Conservation (phyloP, 139 green algal species). For the Desmodesmus armatus region DNA sequence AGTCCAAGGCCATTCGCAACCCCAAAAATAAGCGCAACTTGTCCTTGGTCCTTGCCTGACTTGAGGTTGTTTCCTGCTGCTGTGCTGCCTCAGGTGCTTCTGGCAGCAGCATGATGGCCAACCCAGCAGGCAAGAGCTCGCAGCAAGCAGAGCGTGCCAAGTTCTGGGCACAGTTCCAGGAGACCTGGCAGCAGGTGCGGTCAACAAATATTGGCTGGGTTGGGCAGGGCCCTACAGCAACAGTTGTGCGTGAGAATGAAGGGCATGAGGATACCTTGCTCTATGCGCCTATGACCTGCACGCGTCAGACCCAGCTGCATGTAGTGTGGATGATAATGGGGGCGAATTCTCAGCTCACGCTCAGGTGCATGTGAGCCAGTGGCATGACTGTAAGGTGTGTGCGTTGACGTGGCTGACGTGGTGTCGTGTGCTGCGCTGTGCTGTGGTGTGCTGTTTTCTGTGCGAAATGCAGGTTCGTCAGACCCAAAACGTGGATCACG, state of each 20-base stretch:
- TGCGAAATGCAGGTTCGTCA: conserved; percentile 33
- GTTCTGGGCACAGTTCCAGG: conserved; percentile 54
- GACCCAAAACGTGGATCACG: conserved; percentile 31
- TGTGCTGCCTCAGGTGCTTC: background rate
- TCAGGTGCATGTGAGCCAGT: background rate
- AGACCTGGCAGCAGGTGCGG: conserved; percentile 51
- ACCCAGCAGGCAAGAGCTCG: conserved; percentile 2
- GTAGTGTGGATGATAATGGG: background rate
- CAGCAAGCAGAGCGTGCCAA: conserved; percentile 51
- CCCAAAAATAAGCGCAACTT: too few species aligned
- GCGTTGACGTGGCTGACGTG: background rate
- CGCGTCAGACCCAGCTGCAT: background rate
- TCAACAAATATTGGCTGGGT: too few species aligned
- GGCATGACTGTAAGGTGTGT: background rate
- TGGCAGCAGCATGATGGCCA: conserved; percentile 32
- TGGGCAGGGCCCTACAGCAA: background rate
- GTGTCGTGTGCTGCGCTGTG: background rate
- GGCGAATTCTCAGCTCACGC: background rate
- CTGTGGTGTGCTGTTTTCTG: background rate
- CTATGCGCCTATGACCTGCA: too few species aligned
- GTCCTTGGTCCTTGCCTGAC: too few species aligned
- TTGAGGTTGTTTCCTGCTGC: too few species aligned
- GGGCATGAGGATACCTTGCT: too few species aligned
- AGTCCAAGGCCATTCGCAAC: too few species aligned
- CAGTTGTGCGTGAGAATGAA: background rate